Evolutionary conservation across 495 filamentous ascomycete species (phyloP), one percentile per base, ranked within the genome.

Genomic region (Tricharina praecox): DNA sequence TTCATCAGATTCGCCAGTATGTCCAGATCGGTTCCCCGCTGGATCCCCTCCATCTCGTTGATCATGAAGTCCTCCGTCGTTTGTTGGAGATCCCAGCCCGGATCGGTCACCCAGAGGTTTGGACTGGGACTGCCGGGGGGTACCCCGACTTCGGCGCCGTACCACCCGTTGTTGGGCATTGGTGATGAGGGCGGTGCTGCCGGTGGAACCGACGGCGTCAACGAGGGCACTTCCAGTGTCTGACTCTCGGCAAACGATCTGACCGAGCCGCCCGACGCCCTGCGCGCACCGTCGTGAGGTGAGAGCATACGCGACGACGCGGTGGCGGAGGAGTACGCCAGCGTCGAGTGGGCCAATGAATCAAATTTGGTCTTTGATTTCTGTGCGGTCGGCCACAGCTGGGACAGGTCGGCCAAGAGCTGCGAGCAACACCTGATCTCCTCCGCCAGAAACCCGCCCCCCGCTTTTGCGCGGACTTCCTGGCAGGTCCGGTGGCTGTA

Each of bases 151-250:
- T 26, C 40, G 7, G 21, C 26, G 13, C 21, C 21, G 24, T 24
- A 43, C 40, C 40, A 43, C 50, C 49, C 57, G 57, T 11, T 32
- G 33, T 16, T 45, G 41, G 32, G 24, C 19, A 28, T 38, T 39
- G 26, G 32, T 32, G 28, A 11, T 23, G 28, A 30, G 28, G 13
- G 23, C 28, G 21, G 28, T 36, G 42, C 48, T 54, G 44, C 47
- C 50, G 21, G 39, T 42, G 47, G n/a, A n/a, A n/a, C n/a, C n/a
- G n/a, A n/a, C n/a, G n/a, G n/a, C n/a, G n/a, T n/a, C n/a, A n/a
- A n/a, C n/a, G n/a, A 54, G 44, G 56, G 55, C 18, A 58, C 54
- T 19, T 58, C 55, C 13, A 59, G 40, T 30, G 54, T 59, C 25
- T 57, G 53, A 37, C 46, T 41, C 8, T 43, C 24, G 16, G 36